phyloP scores from a whole-genome alignment of 1,284 basidiomycete genomes.

The Pyrrhoderma noxium region DNA sequence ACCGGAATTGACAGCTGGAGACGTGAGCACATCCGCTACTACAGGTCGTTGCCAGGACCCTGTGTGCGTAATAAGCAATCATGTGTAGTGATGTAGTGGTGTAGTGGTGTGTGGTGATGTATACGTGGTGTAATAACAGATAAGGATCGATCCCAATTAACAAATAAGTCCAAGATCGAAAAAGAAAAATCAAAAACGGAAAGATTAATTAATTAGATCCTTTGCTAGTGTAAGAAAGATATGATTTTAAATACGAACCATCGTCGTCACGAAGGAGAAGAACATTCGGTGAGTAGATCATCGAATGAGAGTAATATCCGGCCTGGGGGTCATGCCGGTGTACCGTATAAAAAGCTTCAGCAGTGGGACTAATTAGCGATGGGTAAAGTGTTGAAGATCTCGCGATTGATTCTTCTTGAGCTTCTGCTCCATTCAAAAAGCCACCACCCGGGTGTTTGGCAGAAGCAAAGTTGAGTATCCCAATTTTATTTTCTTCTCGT shows the following conservation, averaged over 20 bases:
- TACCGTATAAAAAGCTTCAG: constrained; percentile 19
- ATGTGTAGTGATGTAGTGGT: neutral
- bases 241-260: neutral
- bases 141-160: too few species aligned
- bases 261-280: constrained; percentile 20
- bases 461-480: constrained; percentile 22
- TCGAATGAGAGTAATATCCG: constrained; percentile 22
- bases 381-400: constrained; percentile 22
- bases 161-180: too few species aligned
- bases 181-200: too few species aligned
- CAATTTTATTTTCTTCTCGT: constrained; percentile 17
- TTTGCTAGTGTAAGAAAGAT: neutral
- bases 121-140: too few species aligned
- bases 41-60: constrained; percentile 43
- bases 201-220: neutral
- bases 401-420: constrained; percentile 24
- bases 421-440: constrained; percentile 21
- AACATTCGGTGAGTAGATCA: constrained; percentile 22
- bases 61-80: neutral
- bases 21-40: constrained; percentile 53
- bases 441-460: constrained; percentile 24
- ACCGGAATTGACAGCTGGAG: constrained; percentile 63
- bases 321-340: constrained; percentile 20
- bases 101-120: too few species aligned
- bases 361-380: constrained; percentile 18